Base-by-base conservation (phyloP, 2,329 filamentous ascomycete genomes). In the Epichloe hybrida region DNA sequence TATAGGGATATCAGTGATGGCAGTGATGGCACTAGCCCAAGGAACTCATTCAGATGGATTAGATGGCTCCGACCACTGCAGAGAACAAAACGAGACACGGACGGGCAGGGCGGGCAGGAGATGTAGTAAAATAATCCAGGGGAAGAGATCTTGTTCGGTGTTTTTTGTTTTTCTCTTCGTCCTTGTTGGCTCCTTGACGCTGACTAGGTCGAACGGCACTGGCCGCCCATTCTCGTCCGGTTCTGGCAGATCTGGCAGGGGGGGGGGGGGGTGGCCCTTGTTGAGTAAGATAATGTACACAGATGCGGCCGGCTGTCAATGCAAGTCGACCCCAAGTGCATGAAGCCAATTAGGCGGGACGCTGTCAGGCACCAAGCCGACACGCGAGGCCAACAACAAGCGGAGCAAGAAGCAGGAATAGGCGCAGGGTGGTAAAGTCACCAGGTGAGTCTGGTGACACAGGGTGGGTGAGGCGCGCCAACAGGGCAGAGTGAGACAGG, bases 221-320 rank as follows among this genome's bases (percentile, higher is more conserved):
- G 43, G 48, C 31, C 36, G 46, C 44, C 27, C 42, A 41, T 34
- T 43, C 46, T 48, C 41, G 39, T 39, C 48, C 52, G 52, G 40
- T 50, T 53, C 44, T 20, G 49, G 52, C 49, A 53, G 46, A 46
- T 15, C 35, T 21, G 49, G 51, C 42, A 27, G 3, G 8, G 8
- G 7, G 27, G 8, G 7, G 27, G 0, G 27, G 8, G 27, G 27
- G 27, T 31, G 27, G 27, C 27, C 27, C 27, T 31, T 31, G 27
- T 31, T 9, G 8, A 31, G 27, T 27, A 27, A 27, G 23, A 27
- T 7, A 0, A 9, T 23, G 27, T 31, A 31, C 3, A 31, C 39
- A 23, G 50, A 41, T 45, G 50, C 39, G 40, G 36, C 40, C 39
- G 46, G 46, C 50, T 49, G 43, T 52, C 39, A 40, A 52, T 52